Base-by-base conservation (phyloP, 768 basidiomycete species). In the Crepidotus variabilis region DNA sequence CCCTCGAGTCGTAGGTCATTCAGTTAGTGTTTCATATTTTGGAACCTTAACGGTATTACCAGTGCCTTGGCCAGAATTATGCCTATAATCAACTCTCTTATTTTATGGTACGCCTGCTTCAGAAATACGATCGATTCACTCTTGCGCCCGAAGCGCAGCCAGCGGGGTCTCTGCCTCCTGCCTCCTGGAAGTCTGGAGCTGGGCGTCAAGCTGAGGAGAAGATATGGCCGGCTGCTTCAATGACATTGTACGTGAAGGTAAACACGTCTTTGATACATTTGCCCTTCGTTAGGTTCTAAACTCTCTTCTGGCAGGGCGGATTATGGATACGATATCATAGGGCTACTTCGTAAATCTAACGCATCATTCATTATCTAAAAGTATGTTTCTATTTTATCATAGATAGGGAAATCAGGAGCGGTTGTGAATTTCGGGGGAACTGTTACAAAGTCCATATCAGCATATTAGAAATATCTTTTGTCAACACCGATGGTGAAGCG, bases 71-170 rank as follows among this genome's bases (percentile, higher is more conserved):
- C 10, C 84, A 87, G 65, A 85, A 88, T 62, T 89, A 89, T 56
- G 88, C 88, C 5, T 86, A 86, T 63, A 88, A 88, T 65, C 84
- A 90, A 69, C 83, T 84, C 49, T 82, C 85, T n/a, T 90, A 82
- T 64, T 83, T 90, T 69, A 78, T 90, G 45, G 82, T 84, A 9
- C 76, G 85, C 28, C 70, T 90, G 34, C 70, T 90, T 50, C 88
- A 90, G 63, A 78, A 75, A 21, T 88, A 83, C 59, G 80, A 83
- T 58, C 71, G 75, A 2, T 82, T 90, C 59, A 75, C 79, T 14
- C 70, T 90, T 34, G 81, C 84, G 1, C 66, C 78, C 22, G 86
- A 91, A 57, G 75, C 75, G 11, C 87, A 87, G 57, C 87, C 87
- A 0, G 66, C 65, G 51, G 82, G 77, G 0, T 87, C 85, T n/a